phyloP scores from a whole-genome alignment of 306 rosid species.

The Senna siamea region DNA sequence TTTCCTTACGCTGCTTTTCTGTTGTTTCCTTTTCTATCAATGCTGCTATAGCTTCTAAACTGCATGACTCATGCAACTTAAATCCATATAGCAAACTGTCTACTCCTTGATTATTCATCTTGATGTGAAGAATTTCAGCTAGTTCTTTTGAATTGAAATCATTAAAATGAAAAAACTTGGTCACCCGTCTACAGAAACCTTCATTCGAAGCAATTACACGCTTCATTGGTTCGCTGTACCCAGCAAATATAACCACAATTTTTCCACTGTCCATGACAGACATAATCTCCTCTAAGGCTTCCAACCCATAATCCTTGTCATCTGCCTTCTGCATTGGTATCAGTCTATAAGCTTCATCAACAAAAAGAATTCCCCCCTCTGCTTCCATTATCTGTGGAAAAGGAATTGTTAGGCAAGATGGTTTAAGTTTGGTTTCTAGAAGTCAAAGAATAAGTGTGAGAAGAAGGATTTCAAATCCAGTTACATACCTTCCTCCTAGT shows the following conservation, averaged over 20 bases:
- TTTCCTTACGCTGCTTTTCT: conserved; percentile 78
- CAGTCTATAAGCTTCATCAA: conserved; percentile 91
- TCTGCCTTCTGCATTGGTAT: conserved; percentile 95
- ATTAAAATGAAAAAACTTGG: conserved; percentile 83
- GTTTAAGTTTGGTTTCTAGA: not conserved
- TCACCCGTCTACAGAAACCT: conserved; percentile 94
- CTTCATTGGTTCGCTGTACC: conserved; percentile 90
- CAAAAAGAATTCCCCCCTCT: conserved; percentile 95
- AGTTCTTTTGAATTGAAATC: conserved; percentile 81
- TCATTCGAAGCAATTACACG: conserved; percentile 89
- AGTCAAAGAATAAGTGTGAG: not conserved
- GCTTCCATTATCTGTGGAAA: conserved; percentile 78
- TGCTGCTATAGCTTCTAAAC: conserved; percentile 58
- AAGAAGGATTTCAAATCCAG: conserved; percentile 18
- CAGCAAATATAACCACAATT: conserved; percentile 89
- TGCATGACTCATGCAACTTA: conserved; percentile 74
- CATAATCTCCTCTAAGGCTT: conserved; percentile 98
- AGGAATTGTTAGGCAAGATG: conserved; percentile 33
- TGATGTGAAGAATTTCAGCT: conserved; percentile 80
- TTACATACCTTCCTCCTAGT: conserved; percentile 79
- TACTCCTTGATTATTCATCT: conserved; percentile 72
- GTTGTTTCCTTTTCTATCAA: conserved; percentile 67
- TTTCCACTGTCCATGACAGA: conserved; percentile 98
- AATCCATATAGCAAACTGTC: conserved; percentile 82
- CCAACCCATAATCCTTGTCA: conserved; percentile 95